Base-by-base conservation (phyloP, 2,329 filamentous ascomycete genomes). In the Microdochium bolleyi region DNA sequence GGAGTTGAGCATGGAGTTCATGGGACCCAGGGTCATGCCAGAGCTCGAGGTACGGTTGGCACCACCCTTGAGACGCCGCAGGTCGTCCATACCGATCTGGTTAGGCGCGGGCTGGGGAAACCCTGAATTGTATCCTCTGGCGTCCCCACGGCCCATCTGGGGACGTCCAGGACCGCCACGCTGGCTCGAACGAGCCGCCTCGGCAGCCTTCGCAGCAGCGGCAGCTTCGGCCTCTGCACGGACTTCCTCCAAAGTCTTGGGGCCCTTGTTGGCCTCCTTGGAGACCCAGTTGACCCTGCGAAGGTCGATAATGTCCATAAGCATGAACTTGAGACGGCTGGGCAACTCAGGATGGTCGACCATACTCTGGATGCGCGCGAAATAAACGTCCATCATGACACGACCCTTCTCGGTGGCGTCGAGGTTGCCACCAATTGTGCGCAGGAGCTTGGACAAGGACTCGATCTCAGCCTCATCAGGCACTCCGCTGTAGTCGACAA, bases 401-500 rank as follows among this genome's bases (percentile, higher is more conserved):
- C 81, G 85, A 54, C 92, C 91, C 76, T 92, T 91, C 57, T 92
- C 91, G 3, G 86, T 87, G 52, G 76, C 75, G 65, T 96, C 90
- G 62, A 99, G 85, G 67, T 91, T 92, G 61, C 75, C 80, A 76
- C 94, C 94, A 58, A 99, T 95, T 38, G 94, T 96, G 60, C 87
- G 85, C 56, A 99, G 82, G 57, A 99, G 80, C 74, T 95, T 96
- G 63, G 87, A 91, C 71, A 99, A 84, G 61, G 90, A 95, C 78
- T 99, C 94, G 55, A 99, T 87, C 70, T 96, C 92, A 52, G 92
- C 89, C 73, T 99, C 94, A 62, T 99, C 94, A 48, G 94, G 94
- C 56, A 90, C 76, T 56, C 89, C 91, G 65, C 92, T 87, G 71
- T 95, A 97, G 73, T 99, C 92, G 60, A 99, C 89, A 58, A 99